Percentiles rank a stretch among this genome's conserved stretches.
Evolutionary conservation across 441 rosid species (phyloP).

Genomic region (Melastoma candidum): DNA sequence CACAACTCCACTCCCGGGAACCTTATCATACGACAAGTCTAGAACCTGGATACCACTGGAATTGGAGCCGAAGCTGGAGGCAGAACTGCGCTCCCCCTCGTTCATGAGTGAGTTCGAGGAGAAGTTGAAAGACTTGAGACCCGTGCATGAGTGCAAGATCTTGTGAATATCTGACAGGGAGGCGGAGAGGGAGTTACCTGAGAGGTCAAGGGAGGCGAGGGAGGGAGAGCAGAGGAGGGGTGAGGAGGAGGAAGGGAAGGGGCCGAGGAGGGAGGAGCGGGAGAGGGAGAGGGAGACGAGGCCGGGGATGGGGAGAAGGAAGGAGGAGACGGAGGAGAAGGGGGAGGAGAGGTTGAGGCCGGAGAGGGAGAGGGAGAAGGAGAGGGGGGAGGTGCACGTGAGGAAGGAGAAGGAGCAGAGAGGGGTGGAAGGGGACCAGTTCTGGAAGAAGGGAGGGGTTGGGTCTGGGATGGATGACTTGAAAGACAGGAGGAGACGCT

Average conservation of each 20-base stretch:
- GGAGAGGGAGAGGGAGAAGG: conserved; percentile 9
- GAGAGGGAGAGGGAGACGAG: conserved; percentile 63
- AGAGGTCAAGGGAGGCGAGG: conserved; percentile 57
- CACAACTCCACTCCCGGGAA: conserved; percentile 41
- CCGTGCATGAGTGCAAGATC: conserved; percentile 35
- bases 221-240: conserved; percentile 48
- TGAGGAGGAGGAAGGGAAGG: conserved; percentile 29
- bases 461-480: conserved; percentile 41
- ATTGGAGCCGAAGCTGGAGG: conserved; percentile 8
- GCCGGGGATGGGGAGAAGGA: conserved; percentile 21
- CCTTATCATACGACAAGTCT: conserved; percentile 62
- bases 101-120: conserved; percentile 47
- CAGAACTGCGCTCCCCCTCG: conserved; percentile 22
- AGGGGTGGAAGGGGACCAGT: conserved; percentile 54
- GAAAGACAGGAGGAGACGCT: conserved; percentile 50
- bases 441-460: conserved; percentile 30
- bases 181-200: conserved; percentile 52
- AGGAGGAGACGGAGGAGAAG: conserved; percentile 58
- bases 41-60: conserved; percentile 40
- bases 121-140: conserved; percentile 46
- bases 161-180: conserved; percentile 32
- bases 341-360: conserved; percentile 45
- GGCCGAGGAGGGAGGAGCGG: conserved; percentile 45
- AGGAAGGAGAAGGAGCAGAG: conserved; percentile 33
- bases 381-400: too few species aligned